phyloP scores from a whole-genome alignment of 2,329 filamentous ascomycete genomes.

The Aspergillus sp. region DNA sequence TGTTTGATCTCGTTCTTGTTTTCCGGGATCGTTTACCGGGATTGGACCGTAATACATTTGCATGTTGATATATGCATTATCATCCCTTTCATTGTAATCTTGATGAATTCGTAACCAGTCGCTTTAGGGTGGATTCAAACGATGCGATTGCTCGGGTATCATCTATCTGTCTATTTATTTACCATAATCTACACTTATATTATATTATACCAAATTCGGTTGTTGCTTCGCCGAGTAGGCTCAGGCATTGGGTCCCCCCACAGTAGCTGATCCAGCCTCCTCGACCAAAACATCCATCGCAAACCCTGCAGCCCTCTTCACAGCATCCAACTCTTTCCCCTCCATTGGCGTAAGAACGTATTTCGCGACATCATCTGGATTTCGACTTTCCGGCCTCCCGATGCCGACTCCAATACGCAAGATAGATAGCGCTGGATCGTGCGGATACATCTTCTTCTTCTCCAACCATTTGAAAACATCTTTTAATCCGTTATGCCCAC shows the following conservation, averaged over 20 bases:
- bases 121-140: neutral
- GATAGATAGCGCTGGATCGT: constrained; percentile 35
- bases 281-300: constrained; percentile 55
- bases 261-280: constrained; percentile 42
- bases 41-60: neutral
- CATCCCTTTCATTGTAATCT: neutral
- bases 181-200: neutral
- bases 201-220: neutral
- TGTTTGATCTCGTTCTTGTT: constrained; percentile 44
- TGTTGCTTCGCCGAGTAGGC: neutral
- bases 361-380: constrained; percentile 65
- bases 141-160: constrained; percentile 10
- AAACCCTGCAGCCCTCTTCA: constrained; percentile 51
- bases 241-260: neutral
- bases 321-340: constrained; percentile 47
- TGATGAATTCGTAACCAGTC: neutral
- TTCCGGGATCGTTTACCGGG: constrained; percentile 9
- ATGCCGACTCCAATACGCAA: constrained; percentile 78
- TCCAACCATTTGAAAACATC: constrained; percentile 61
- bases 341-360: constrained; percentile 76
- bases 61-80: neutral
- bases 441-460: constrained; percentile 33
- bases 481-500: constrained; percentile 74
- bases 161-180: constrained; percentile 6
- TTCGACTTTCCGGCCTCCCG: constrained; percentile 72